Conservation (phyloP, 805 yeast genomes). For the Candida rishiriensis region DNA sequence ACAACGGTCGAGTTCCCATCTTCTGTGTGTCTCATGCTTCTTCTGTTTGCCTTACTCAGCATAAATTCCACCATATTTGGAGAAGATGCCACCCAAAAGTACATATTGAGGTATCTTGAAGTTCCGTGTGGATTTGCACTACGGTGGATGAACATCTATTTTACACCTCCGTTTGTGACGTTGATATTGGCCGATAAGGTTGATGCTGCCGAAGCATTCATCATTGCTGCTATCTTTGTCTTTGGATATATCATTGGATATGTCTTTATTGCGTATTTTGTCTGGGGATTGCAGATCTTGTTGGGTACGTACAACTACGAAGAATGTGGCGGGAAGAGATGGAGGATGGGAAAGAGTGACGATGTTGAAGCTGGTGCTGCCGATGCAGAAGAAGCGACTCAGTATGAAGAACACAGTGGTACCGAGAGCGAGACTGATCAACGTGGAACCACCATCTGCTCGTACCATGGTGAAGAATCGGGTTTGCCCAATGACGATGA, state of each 20-base stretch:
- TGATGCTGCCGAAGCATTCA: slow-evolving; percentile 61
- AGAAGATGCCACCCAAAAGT: slow-evolving; percentile 23
- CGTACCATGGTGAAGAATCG: too few species aligned
- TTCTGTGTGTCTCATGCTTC: slow-evolving; percentile 66
- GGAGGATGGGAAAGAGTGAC: slow-evolving; percentile 3
- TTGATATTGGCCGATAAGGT: slow-evolving; percentile 66
- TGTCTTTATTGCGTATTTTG: slow-evolving; percentile 45
- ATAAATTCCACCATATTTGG: slow-evolving; percentile 35
- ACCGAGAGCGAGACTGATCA: too few species aligned
- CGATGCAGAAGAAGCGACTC: not conserved
- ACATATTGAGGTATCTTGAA: slow-evolving; percentile 35
- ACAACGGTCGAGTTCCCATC: slow-evolving; percentile 59
- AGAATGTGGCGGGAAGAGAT: not conserved
- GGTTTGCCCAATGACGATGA: not conserved
- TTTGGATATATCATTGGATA: slow-evolving; percentile 57
- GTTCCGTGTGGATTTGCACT: slow-evolving; percentile 66
- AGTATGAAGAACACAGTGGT: not conserved
- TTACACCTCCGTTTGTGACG: slow-evolving; percentile 72
- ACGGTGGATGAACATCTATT: slow-evolving; percentile 74
- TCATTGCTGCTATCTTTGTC: slow-evolving; percentile 69
- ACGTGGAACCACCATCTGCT: too few species aligned
- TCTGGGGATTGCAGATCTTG: slow-evolving; percentile 37
- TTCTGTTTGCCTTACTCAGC: slow-evolving; percentile 46
- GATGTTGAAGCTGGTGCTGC: not conserved
- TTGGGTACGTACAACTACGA: slow-evolving; percentile 21